A percentile compares a stretch with the other conserved stretches of the same genome.
Conservation (phyloP, 805 yeast species). For the Kodamaea lidongshanica region DNA sequence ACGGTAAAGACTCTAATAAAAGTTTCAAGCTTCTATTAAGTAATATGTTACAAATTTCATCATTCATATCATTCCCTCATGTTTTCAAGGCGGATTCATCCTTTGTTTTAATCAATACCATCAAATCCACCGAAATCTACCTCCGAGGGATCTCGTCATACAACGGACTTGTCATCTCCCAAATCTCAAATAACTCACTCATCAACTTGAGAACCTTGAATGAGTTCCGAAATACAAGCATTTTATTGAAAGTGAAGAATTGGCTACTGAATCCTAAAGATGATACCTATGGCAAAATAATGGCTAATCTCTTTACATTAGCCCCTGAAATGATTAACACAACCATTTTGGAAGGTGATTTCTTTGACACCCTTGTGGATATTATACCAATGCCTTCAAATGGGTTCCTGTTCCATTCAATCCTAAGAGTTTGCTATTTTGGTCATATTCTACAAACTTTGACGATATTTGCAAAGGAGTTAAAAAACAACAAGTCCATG, state of each 20-base stretch:
- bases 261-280: slow-evolving; percentile 27
- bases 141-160: slow-evolving; percentile 46
- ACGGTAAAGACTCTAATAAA: slow-evolving; percentile 13
- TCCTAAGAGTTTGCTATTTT: slow-evolving; percentile 44
- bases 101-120: slow-evolving; percentile 45
- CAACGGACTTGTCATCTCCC: slow-evolving; percentile 45
- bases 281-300: slow-evolving; percentile 27
- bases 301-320: slow-evolving; percentile 31
- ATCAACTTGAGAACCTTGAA: slow-evolving; percentile 49
- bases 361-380: slow-evolving; percentile 47
- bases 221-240: slow-evolving; percentile 33
- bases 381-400: slow-evolving; percentile 43
- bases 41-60: slow-evolving; percentile 30
- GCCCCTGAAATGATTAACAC: slow-evolving; percentile 27
- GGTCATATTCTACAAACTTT: slow-evolving; percentile 48
- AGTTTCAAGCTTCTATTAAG: slow-evolving; percentile 25
- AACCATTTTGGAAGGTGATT: slow-evolving; percentile 39
- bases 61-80: slow-evolving; percentile 34
- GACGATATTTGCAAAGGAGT: slow-evolving; percentile 19
- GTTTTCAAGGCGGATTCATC: slow-evolving; percentile 30
- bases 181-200: slow-evolving; percentile 55
- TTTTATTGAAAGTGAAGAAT: slow-evolving; percentile 28
- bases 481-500: slow-evolving; percentile 24
- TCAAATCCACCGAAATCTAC: slow-evolving; percentile 60
- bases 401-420: slow-evolving; percentile 40